Evolutionary conservation across 805 yeast species (phyloP).

Genomic region (Schizosaccharomyces japonicus): DNA sequence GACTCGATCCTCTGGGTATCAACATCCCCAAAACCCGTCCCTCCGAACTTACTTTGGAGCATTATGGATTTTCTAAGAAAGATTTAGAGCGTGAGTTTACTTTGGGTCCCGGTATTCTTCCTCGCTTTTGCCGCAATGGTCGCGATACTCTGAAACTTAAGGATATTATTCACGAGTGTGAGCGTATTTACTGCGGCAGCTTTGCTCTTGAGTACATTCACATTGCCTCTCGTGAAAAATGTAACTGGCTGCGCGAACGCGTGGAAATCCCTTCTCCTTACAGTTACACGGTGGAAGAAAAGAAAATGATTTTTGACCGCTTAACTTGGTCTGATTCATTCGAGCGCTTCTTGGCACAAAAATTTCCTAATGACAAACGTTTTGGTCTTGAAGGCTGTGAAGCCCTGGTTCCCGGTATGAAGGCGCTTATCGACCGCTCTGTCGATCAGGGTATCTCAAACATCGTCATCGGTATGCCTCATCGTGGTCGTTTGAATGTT

Average conservation of each 20-base stretch:
- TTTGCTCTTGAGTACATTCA: constrained; percentile 93
- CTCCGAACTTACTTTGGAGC: constrained; percentile 70
- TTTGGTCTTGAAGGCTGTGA: constrained; percentile 98
- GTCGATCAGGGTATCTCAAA: constrained; percentile 78
- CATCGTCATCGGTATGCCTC: constrained; percentile 97
- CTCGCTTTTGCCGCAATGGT: constrained; percentile 53
- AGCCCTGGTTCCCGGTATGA: constrained; percentile 87
- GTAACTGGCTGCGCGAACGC: constrained; percentile 96
- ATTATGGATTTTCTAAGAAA: constrained; percentile 71
- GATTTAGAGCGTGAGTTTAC: constrained; percentile 67
- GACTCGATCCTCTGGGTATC: constrained; percentile 83
- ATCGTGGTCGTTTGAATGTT: constrained; percentile 95
- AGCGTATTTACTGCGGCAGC: constrained; percentile 60
- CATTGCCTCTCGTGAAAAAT: constrained; percentile 80
- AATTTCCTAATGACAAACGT: constrained; percentile 95
- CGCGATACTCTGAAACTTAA: constrained; percentile 41
- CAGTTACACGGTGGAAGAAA: constrained; percentile 65
- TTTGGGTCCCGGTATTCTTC: constrained; percentile 92
- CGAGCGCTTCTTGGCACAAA: constrained; percentile 76
- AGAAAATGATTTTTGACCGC: constrained; percentile 88
- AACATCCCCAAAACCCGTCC: constrained; percentile 28
- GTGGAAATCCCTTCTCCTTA: constrained; percentile 77
- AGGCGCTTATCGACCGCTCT: constrained; percentile 78
- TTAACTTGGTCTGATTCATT: constrained; percentile 89
- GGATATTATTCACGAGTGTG: constrained; percentile 59